Evolutionary conservation across 495 filamentous ascomycete genomes (phyloP).

Genomic region (Neurospora terricola): DNA sequence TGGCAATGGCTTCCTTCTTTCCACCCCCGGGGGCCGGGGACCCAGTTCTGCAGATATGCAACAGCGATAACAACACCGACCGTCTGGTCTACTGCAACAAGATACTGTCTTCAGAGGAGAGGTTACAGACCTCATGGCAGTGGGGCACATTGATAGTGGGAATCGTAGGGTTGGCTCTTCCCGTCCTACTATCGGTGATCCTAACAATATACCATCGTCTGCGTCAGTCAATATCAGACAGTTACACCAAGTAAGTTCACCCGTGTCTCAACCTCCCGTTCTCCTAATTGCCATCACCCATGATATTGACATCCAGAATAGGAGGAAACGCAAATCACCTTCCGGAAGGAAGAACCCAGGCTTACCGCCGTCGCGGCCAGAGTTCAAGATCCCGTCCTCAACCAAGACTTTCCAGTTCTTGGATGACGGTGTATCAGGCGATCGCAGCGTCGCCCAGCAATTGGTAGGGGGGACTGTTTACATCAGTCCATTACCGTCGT

Average conservation of each 20-base stretch:
- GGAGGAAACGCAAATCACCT: not conserved
- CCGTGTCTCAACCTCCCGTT: not conserved
- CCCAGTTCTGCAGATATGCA: conserved; percentile 14
- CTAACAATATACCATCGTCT: not conserved
- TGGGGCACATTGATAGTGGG: conserved; percentile 10
- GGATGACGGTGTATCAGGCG: not conserved
- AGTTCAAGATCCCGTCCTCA: not conserved
- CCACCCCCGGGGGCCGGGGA: conserved; percentile 15
- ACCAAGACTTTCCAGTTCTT: not conserved
- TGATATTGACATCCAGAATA: not conserved
- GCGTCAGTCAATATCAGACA: not conserved
- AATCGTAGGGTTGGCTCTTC: conserved; percentile 6
- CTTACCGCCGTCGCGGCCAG: not conserved
- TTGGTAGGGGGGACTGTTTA: not conserved
- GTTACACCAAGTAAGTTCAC: not conserved
- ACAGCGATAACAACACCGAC: not conserved
- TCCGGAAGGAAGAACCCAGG: not conserved
- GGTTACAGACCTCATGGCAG: conserved; percentile 9
- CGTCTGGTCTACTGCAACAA: conserved; percentile 19
- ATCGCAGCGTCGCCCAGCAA: not conserved
- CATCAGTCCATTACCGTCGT: not conserved
- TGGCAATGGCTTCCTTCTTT: conserved; percentile 18
- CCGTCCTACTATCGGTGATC: not conserved
- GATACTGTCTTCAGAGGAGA: conserved; percentile 4
- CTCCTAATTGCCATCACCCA: not conserved